Percentiles rank a stretch among this genome's conserved stretches.
phyloP scores from a whole-genome alignment of 1,284 basidiomycete species.

The Boletus albobrunnescens region DNA sequence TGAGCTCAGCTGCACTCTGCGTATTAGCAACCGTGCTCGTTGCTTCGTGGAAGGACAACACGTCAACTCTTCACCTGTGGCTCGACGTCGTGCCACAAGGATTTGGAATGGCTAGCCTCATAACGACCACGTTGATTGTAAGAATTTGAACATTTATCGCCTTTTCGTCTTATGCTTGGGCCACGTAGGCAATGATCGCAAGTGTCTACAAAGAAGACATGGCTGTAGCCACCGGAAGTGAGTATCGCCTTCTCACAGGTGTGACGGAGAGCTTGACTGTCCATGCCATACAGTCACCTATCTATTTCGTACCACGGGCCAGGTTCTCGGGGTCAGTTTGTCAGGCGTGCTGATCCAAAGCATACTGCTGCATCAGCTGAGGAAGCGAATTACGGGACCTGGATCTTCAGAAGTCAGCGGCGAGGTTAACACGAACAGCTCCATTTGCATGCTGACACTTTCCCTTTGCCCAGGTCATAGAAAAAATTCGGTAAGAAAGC shows the following conservation, averaged over 20 bases:
- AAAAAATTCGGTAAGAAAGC: constrained; percentile 56
- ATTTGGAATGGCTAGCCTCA: constrained; percentile 78
- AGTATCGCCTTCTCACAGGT: constrained; percentile 33
- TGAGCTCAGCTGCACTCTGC: constrained; percentile 52
- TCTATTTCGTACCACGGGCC: constrained; percentile 85
- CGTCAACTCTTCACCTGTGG: constrained; percentile 67
- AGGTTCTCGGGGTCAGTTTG: constrained; percentile 85
- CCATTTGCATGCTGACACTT: constrained; percentile 22
- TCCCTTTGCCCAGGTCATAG: constrained; percentile 54
- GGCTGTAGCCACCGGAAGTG: constrained; percentile 84
- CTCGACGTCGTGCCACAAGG: constrained; percentile 74
- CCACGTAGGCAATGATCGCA: constrained; percentile 74
- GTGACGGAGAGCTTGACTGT: constrained; percentile 3
- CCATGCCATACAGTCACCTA: constrained; percentile 65
- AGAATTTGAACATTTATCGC: constrained; percentile 26
- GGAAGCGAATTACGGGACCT: constrained; percentile 70
- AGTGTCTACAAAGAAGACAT: constrained; percentile 77
- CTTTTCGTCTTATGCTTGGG: constrained; percentile 7
- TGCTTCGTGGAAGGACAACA: constrained; percentile 58
- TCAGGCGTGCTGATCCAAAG: constrained; percentile 79
- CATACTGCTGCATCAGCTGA: constrained; percentile 65
- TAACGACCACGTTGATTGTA: constrained; percentile 81
- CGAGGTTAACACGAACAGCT: constrained; percentile 22
- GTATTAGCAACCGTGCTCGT: constrained; percentile 56
- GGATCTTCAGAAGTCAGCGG: constrained; percentile 62